Evolutionary conservation across 495 filamentous ascomycete genomes (phyloP).

Genomic region (Penicillium roqueforti): DNA sequence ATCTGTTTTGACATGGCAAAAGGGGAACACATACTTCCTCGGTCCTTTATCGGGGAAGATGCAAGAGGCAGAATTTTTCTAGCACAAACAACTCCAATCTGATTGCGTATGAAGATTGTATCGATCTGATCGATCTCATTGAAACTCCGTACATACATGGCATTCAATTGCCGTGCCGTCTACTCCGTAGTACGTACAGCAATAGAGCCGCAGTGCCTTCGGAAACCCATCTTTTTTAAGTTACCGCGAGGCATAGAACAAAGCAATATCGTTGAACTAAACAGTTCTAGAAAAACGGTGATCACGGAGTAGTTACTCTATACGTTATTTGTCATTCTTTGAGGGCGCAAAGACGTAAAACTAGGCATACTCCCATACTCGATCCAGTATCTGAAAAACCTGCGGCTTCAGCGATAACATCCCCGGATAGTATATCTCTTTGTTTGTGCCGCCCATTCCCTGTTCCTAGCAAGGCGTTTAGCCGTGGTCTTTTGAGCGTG

Average conservation of each 20-base stretch:
- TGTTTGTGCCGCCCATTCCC: conserved; percentile 3
- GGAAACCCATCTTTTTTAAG: no score
- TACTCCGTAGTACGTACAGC: no score
- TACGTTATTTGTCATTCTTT: conserved; percentile 3
- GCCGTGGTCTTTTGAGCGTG: conserved; percentile 2
- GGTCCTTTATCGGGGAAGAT: conserved; percentile 9
- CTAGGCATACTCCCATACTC: not conserved
- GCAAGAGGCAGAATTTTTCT: not conserved
- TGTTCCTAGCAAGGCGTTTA: not conserved
- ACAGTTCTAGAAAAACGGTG: not conserved
- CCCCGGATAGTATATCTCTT: not conserved
- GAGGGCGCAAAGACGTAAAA: not conserved
- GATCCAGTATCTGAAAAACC: not conserved
- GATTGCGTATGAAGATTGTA: conserved; percentile 1
- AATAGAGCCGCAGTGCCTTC: not conserved
- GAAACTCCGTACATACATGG: not conserved
- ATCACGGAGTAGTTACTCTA: no score
- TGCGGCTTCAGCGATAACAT: not conserved
- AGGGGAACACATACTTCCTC: not conserved
- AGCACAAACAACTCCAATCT: conserved; percentile 2
- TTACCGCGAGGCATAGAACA: not conserved
- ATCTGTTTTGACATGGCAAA: not conserved
- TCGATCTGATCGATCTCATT: conserved; percentile 6
- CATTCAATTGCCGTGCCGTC: not conserved
- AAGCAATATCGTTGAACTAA: not conserved